Base-by-base conservation (phyloP, 2,329 filamentous ascomycete genomes). In the Exophiala alcalophila region DNA sequence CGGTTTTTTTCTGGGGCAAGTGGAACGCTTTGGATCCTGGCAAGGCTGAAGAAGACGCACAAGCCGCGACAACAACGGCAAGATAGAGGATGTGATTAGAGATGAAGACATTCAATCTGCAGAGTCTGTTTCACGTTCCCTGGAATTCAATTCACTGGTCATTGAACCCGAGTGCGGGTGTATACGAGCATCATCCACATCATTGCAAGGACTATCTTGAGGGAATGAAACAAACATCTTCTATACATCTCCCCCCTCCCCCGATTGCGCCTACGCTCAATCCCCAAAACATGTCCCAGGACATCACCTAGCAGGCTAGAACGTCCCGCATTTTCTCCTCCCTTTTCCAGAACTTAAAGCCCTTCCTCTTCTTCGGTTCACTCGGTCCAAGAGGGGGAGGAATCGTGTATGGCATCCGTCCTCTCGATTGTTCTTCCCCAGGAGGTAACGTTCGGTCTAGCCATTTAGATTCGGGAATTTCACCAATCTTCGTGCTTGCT, bases 401-500 rank as follows among this genome's bases (percentile, higher is more conserved):
- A n/a, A 56, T 34, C 4, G 33, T 35, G 33, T 52, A 47, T 5
- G 50, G 36, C 37, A 49, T 18, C n/a, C n/a, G n/a, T 34, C 32
- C 40, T 11, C 30, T 37, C 25, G 39, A 30, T 12, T 12, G 30
- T 16, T 28, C 24, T 21, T 49, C 40, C 20, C 44, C 43, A 3
- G 30, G 34, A 4, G 46, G 34, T 9, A 47, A 33, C 5, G 23
- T 18, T 27, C 35, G 19, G 14, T 48, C 43, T 10, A 27, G 42
- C 36, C 43, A 40, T 26, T 28, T 34, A 4, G 65, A 59, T 16
- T 68, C 64, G 2, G 80, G 54, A 0, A 69, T 73, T 50, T 73
- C 70, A 37, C 79, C 78, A 25, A 82, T 78, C 64, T 84, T 83
- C 69, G 82, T 84, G 60, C 77, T 80, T 27, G 80, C 71, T 4